phyloP scores from a whole-genome alignment of 164 flowering plant genomes.

The Chimonanthus salicifolius region DNA sequence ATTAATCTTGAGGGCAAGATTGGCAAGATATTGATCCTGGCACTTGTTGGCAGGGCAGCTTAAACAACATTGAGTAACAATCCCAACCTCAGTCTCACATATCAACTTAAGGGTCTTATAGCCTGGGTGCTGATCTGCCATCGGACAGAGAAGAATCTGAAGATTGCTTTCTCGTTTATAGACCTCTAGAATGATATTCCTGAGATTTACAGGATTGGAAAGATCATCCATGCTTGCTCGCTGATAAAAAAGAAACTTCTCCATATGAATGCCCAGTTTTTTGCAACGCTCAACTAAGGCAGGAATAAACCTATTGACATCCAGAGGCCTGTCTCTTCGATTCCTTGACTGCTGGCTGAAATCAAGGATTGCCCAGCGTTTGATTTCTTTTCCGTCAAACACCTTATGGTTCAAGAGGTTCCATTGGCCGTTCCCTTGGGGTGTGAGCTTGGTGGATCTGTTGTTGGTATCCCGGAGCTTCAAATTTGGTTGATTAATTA shows the following conservation, averaged over 20 bases:
- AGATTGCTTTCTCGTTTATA: neutral
- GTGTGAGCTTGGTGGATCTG: neutral
- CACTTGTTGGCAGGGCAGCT: neutral
- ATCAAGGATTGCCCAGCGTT: too few species aligned
- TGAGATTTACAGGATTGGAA: neutral
- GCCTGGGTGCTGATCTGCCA: neutral
- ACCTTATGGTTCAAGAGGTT: neutral
- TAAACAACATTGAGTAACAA: too few species aligned
- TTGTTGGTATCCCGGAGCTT: neutral
- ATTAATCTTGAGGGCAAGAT: conserved; percentile 40
- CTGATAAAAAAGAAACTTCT: neutral
- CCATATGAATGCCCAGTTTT: too few species aligned
- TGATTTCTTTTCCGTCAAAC: neutral
- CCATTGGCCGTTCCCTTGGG: neutral
- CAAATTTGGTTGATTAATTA: neutral
- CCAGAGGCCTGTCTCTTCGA: neutral
- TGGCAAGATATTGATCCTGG: conserved; percentile 49
- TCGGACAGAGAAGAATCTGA: neutral
- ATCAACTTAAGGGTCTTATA: too few species aligned
- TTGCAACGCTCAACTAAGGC: too few species aligned
- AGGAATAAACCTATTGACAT: neutral
- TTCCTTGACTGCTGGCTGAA: neutral
- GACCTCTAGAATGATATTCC: neutral
- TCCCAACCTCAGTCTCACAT: too few species aligned
- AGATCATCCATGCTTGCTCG: neutral